Percentiles rank a stretch among this genome's conserved stretches.
These are phyloP conservation scores for Talaromyces islandicus DNA, from an alignment of 2,329 filamentous ascomycete genomes.

Conservation along the genomic window DNA sequence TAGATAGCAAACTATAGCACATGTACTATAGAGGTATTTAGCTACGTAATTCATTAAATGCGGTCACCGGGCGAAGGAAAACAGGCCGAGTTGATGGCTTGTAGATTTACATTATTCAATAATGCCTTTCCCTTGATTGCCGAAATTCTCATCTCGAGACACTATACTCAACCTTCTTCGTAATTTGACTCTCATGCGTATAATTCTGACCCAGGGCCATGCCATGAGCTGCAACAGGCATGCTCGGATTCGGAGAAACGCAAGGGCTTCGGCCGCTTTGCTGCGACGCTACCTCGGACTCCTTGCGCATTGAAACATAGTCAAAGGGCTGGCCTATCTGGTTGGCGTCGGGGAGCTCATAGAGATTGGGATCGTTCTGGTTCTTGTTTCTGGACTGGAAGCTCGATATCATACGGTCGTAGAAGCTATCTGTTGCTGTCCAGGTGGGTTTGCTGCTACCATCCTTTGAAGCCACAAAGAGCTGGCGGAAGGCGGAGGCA, in stretches of 20 bases:
- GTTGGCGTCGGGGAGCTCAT: not conserved
- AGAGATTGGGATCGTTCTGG: not conserved
- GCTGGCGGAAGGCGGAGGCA: not conserved
- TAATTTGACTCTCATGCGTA: not conserved
- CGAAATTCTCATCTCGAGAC: too few relatives aligned
- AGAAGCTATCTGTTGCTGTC: not conserved
- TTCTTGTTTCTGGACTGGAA: not conserved
- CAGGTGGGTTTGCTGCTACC: not conserved
- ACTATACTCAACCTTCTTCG: not conserved
- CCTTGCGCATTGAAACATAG: not conserved
- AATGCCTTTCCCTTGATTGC: too few relatives aligned
- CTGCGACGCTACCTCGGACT: not conserved
- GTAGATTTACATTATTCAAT: too few relatives aligned
- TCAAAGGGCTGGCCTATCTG: not conserved
- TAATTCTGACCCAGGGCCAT: not conserved
- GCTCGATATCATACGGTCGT: not conserved
- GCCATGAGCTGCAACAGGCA: not conserved
- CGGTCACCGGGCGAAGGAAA: not conserved
- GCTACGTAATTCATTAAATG: not conserved
- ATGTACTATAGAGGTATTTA: too few relatives aligned
- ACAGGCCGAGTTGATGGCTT: not conserved
- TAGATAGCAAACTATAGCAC: too few relatives aligned
- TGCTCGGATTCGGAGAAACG: not conserved
- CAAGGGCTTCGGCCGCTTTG: not conserved
- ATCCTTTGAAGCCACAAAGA: not conserved